Base-by-base conservation (phyloP, 2,329 filamentous ascomycete genomes). In the Xylariaceae sp. region DNA sequence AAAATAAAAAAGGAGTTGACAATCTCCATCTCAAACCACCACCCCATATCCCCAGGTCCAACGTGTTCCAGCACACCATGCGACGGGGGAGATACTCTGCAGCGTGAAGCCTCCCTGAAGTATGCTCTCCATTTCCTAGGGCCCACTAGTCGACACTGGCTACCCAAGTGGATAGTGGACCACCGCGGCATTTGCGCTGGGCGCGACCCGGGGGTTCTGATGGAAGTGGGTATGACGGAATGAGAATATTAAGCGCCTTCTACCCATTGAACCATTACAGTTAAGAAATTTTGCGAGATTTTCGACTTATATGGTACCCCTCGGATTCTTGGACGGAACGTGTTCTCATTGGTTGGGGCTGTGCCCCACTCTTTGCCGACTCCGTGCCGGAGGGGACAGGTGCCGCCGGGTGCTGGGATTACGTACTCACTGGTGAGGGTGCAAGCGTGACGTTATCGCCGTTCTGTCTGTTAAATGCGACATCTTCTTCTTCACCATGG, bases 51-150 rank as follows among this genome's bases (percentile, higher is more conserved):
- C 82, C 81, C 78, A 72, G 78, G 76, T 79, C 77, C 79, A 80
- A 80, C 83, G 85, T 86, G 74, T 81, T 88, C 85, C 85, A 84
- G 75, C 78, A 77, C 84, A 85, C 85, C 84, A 87, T 79, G 79
- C 80, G 80, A 86, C 82, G 85, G 84, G 83, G 84, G 82, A 84
- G 80, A 85, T 78, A 73, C 84, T 87, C 82, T 88, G 85, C 84
- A 85, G 83, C 86, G 85, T 88, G 82, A 87, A 76, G 59, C 85
- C 85, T 86, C 84, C 81, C 85, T 88, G 79, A 84, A 87, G 84
- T 69, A 72, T 88, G 70, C 77, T 83, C 82, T 83, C 82, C 85
- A 86, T 82, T 84, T 82, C 85, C 86, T 82, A 87, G 75, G 83
- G 79, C 75, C 75, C 73, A 77, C 75, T 79, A 84, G 79, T 77